phyloP scores from a whole-genome alignment of 1,284 basidiomycete genomes.

The Peniophora sp. region DNA sequence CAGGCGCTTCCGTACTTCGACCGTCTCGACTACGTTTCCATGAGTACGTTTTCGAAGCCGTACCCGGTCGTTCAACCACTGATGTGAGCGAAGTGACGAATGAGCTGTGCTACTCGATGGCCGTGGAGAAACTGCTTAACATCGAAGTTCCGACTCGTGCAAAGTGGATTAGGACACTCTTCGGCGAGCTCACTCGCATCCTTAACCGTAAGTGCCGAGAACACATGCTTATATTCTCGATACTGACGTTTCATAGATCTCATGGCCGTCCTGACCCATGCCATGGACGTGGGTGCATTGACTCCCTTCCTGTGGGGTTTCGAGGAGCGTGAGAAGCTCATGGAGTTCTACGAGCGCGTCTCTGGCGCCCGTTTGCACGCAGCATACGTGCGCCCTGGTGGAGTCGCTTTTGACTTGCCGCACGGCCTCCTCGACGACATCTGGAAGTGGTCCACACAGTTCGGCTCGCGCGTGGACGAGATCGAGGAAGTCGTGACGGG shows the following conservation, averaged over 20 bases:
- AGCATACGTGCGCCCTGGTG: constrained; percentile 97
- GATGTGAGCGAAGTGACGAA: constrained; percentile 70
- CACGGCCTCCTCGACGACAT: constrained; percentile 97
- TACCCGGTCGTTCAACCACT: constrained; percentile 3
- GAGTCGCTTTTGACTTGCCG: constrained; percentile 96
- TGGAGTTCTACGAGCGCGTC: constrained; percentile 99
- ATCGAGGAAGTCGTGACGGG: constrained; percentile 97
- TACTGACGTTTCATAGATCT: constrained; percentile 51
- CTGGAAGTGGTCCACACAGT: constrained; percentile 97
- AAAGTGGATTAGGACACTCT: constrained; percentile 97
- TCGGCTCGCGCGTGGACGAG: constrained; percentile 86
- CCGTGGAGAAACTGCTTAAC: constrained; percentile 97
- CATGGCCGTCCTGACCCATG: constrained; percentile 96
- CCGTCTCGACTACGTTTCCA: constrained; percentile 97
- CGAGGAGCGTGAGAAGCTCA: constrained; percentile 99
- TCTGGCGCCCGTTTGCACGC: constrained; percentile 96
- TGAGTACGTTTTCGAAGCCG: constrained; percentile 59
- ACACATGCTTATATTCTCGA: constrained; percentile 1
- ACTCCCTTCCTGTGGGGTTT: constrained; percentile 99
- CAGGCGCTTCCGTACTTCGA: constrained; percentile 99
- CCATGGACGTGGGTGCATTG: constrained; percentile 95
- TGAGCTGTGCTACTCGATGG: constrained; percentile 93
- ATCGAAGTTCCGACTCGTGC: constrained; percentile 98
- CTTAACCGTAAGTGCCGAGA: constrained; percentile 68
- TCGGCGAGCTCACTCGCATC: constrained; percentile 95